Evolutionary conservation across 768 basidiomycete genomes (phyloP).

Genomic region (Podaxis mareebaensis): DNA sequence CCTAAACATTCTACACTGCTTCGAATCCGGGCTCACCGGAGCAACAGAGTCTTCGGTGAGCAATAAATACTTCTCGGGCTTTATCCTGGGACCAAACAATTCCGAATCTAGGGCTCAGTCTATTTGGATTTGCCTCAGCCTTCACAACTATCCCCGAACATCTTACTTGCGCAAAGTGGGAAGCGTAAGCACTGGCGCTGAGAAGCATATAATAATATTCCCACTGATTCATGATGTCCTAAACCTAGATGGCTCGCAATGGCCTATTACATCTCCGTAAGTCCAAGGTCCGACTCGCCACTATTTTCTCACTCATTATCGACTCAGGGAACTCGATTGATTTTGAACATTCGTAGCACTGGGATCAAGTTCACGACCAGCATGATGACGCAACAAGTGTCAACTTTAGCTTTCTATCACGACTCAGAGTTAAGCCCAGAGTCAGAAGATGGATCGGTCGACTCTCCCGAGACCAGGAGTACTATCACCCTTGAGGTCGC

Average conservation of each 20-base stretch:
- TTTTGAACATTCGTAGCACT: conserved; percentile 14
- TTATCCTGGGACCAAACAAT: neutral
- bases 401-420: conserved; percentile 4
- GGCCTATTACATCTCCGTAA: conserved; percentile 7
- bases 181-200: conserved; percentile 1
- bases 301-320: neutral
- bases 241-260: conserved; percentile 7
- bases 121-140: conserved; percentile 7
- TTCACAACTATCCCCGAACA: neutral
- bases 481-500: neutral
- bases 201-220: neutral
- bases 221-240: neutral
- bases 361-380: conserved; percentile 5
- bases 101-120: neutral
- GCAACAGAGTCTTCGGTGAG: conserved; percentile 4
- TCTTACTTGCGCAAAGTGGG: conserved; percentile 12
- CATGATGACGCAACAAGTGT: conserved; percentile 11
- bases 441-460: neutral
- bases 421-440: neutral
- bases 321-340: conserved; percentile 12
- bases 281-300: neutral
- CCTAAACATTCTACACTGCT: neutral
- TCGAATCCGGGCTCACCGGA: neutral
- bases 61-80: neutral
- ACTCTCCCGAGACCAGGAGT: neutral